Evolutionary conservation across 163 green algal genomes (phyloP).

Genomic region (Picocystis sp.): DNA sequence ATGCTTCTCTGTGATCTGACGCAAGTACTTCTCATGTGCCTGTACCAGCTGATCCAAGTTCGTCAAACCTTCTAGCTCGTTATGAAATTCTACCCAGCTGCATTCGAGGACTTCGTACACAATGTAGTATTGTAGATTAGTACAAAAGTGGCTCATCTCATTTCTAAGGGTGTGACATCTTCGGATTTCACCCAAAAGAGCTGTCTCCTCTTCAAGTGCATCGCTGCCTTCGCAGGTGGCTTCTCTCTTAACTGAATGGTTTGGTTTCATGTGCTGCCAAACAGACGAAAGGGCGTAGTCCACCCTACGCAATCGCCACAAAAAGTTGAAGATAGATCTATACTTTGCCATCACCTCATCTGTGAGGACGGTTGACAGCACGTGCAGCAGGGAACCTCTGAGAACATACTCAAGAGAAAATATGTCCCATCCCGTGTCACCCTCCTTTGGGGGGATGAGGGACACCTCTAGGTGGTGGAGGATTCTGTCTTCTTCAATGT

Average conservation of each 20-base stretch:
- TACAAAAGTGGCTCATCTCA: constrained; percentile 66
- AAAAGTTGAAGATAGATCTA: constrained; percentile 42
- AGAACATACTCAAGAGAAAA: constrained; percentile 61
- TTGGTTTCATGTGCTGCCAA: constrained; percentile 20
- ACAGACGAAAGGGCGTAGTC: constrained; percentile 35
- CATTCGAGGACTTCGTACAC: constrained; percentile 69
- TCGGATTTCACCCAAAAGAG: constrained; percentile 9
- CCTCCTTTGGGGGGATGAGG: constrained; percentile 15
- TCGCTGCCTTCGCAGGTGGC: not conserved
- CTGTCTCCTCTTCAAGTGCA: constrained; percentile 11
- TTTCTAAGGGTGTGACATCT: constrained; percentile 33
- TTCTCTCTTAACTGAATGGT: no score
- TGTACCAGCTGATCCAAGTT: constrained; percentile 56
- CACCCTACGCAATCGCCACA: constrained; percentile 62
- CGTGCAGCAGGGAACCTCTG: constrained; percentile 7
- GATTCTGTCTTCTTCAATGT: constrained; percentile 21
- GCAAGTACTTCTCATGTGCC: constrained; percentile 49
- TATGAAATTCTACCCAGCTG: constrained; percentile 29
- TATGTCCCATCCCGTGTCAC: constrained; percentile 56
- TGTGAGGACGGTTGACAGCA: constrained; percentile 55
- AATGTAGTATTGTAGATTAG: constrained; percentile 78
- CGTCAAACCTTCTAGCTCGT: constrained; percentile 13
- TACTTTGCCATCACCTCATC: constrained; percentile 35
- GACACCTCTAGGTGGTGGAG: constrained; percentile 18
- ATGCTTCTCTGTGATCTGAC: constrained; percentile 32